These are phyloP conservation scores for Themeda triandra DNA, from an alignment of 176 grass and related monocot species.

Conservation along the genomic window DNA sequence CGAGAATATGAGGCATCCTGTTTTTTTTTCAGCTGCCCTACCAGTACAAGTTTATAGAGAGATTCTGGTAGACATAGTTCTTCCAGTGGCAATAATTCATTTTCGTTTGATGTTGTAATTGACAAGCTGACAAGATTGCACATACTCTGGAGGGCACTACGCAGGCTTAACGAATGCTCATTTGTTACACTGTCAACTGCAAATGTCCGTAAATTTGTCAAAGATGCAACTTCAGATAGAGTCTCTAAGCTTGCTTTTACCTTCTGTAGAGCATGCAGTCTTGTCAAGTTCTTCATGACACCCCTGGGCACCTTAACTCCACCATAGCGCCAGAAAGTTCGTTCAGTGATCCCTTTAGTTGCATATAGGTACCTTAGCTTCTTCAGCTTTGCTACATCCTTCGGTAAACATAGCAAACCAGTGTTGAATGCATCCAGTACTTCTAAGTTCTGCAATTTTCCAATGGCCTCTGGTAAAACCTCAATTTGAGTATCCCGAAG, in stretches of 20 bases:
- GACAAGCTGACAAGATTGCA: not conserved
- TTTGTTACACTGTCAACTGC: not conserved
- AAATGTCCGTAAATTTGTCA: not conserved
- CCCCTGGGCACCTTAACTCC: not conserved
- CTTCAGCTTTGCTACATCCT: not conserved
- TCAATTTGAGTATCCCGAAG: too few species aligned
- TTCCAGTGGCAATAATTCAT: not conserved
- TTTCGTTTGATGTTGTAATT: too few species aligned
- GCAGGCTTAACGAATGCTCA: not conserved
- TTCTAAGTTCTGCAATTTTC: not conserved
- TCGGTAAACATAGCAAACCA: not conserved
- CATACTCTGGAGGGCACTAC: not conserved
- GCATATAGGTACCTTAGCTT: not conserved
- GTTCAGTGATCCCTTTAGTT: not conserved
- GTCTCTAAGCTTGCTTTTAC: not conserved
- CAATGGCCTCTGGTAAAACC: not conserved
- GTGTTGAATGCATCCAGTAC: not conserved
- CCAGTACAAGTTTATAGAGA: not conserved
- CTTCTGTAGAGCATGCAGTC: not conserved
- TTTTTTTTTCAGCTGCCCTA: not conserved
- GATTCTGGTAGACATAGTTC: not conserved
- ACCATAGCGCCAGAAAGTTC: not conserved
- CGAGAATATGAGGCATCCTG: not conserved
- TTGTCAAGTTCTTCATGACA: not conserved
- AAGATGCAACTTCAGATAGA: not conserved